Evolutionary conservation across 106 monocot genomes (phyloP), one percentile per base, ranked within the genome.

Genomic region (Iris macrosiphon): DNA sequence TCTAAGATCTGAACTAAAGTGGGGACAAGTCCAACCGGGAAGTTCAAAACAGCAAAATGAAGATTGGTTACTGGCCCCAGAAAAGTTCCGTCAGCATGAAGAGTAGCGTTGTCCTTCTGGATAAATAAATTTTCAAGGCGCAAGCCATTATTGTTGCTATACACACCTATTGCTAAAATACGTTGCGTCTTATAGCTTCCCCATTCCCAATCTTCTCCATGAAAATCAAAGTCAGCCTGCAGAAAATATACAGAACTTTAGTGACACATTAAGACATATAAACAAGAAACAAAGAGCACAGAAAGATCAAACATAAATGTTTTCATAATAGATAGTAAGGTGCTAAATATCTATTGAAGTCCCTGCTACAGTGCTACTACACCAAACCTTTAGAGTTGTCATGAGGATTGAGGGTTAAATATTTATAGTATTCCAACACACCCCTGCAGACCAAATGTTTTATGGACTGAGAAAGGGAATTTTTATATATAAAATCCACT

Each of bases 191-290:
- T 87, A 34, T 90, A 98, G 49, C 59, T 78, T 48, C 90, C 98
- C 98, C 98, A 98, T 47, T 91, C 98, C 98, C 98, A 98, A 55
- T 98, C 91, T 42, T 98, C 98, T 28, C 98, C 98, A 69, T 78
- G 76, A 58, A 98, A 91, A 73, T 98, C 91, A 58, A 98, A 98
- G 33, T 98, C 86, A 22, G 87, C 98, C 98, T 98, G 75, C 45
- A 54, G 14, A 62, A 49, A 46, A 27, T 11, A 46, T 37, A 4
- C 23, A 49, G 5, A 26, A 40, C 60, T 71, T 80, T 43, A n/a
- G n/a, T n/a, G n/a, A n/a, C n/a, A n/a, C n/a, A n/a, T n/a, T n/a
- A n/a, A n/a, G n/a, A n/a, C n/a, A n/a, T n/a, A n/a, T n/a, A n/a
- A n/a, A n/a, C n/a, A n/a, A n/a, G n/a, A n/a, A n/a, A n/a, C n/a